Percentiles rank a stretch among this genome's conserved stretches.
These are phyloP conservation scores for Polyporus arcularius DNA, from an alignment of 768 basidiomycete species.

Conservation along the genomic window DNA sequence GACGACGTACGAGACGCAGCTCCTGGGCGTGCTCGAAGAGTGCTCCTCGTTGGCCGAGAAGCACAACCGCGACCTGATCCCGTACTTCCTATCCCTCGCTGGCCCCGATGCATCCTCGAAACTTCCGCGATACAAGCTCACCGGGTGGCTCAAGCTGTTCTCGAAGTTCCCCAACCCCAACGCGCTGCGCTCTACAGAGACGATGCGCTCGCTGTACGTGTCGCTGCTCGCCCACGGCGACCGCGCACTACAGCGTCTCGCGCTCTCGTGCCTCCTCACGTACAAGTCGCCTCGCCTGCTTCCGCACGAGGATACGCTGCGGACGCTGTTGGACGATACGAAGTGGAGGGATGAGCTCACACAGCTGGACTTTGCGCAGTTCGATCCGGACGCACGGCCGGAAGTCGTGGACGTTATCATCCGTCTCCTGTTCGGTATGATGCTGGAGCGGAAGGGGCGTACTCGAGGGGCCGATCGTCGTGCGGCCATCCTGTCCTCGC, in stretches of 20 bases:
- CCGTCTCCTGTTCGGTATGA: conserved; percentile 82
- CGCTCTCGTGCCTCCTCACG: conserved; percentile 77
- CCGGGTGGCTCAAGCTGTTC: conserved; percentile 81
- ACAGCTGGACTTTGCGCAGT: conserved; percentile 62
- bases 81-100: conserved; percentile 66
- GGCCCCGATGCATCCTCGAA: conserved; percentile 42
- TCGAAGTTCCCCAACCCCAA: conserved; percentile 94
- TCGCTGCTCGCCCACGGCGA: conserved; percentile 86
- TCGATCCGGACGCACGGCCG: conserved; percentile 54
- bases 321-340: conserved; percentile 76
- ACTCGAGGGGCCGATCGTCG: conserved; percentile 66
- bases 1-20: conserved; percentile 76
- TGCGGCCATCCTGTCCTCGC: conserved; percentile 70
- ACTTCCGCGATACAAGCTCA: conserved; percentile 62
- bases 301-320: conserved; percentile 63
- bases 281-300: conserved; percentile 69
- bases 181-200: conserved; percentile 69
- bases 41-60: conserved; percentile 76
- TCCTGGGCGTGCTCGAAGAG: conserved; percentile 71
- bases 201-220: conserved; percentile 65
- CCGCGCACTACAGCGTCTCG: conserved; percentile 67
- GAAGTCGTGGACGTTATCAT: conserved; percentile 72
- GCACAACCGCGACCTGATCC: conserved; percentile 85
- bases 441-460: conserved; percentile 79
- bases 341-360: conserved; percentile 89